phyloP scores from a whole-genome alignment of 305 asterid species.

The Nicotiana rustica region DNA sequence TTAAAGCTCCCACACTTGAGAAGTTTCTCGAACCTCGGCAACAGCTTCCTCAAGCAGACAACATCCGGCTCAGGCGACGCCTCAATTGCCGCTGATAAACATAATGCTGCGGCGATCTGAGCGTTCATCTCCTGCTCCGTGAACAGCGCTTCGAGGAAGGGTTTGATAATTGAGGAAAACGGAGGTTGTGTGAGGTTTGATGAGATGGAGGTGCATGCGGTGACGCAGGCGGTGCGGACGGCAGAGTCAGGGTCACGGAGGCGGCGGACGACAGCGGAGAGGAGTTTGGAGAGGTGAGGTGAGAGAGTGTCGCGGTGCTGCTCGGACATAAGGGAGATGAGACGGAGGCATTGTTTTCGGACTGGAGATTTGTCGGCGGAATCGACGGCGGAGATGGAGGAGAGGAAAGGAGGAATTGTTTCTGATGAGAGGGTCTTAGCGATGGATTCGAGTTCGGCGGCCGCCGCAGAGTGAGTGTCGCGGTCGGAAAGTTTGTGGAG shows the following conservation, averaged over 20 bases:
- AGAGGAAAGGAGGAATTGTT: constrained; percentile 61
- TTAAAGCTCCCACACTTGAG: constrained; percentile 66
- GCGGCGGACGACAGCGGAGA: constrained; percentile 78
- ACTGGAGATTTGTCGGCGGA: constrained; percentile 77
- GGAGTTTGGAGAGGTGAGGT: constrained; percentile 70
- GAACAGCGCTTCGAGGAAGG: constrained; percentile 75
- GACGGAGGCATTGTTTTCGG: constrained; percentile 72
- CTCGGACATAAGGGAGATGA: constrained; percentile 63
- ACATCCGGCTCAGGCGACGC: constrained; percentile 66
- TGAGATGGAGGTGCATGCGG: constrained; percentile 72
- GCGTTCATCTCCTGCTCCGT: constrained; percentile 72
- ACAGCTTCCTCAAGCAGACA: constrained; percentile 56
- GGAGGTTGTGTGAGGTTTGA: constrained; percentile 62
- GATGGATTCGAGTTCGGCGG: constrained; percentile 75
- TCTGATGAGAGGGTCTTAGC: constrained; percentile 65
- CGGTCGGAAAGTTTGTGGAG: constrained; percentile 92
- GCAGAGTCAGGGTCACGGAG: constrained; percentile 83
- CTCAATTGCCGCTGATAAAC: constrained; percentile 67
- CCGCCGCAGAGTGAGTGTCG: constrained; percentile 84
- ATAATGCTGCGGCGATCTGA: constrained; percentile 80
- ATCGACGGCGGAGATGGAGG: constrained; percentile 73
- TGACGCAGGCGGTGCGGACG: constrained; percentile 75
- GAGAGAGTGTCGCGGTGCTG: constrained; percentile 67
- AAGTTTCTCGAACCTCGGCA: constrained; percentile 70
- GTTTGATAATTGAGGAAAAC: constrained; percentile 65